phyloP scores from a whole-genome alignment of 2,329 filamentous ascomycete species.

The Fusarium annulatum region DNA sequence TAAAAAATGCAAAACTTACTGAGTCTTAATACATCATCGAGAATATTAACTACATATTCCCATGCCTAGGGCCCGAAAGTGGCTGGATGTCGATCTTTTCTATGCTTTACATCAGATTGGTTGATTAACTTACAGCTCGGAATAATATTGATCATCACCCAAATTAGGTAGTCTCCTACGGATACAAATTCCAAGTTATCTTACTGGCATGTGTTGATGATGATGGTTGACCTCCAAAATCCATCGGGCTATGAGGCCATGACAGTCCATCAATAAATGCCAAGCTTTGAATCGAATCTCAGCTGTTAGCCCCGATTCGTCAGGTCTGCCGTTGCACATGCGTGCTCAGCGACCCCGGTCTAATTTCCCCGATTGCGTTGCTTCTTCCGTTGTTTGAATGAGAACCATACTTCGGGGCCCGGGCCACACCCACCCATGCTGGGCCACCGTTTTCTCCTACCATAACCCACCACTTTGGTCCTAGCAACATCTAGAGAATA shows the following conservation, averaged over 20 bases:
- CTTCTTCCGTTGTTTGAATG: conserved; percentile 23
- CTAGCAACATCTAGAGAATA: conserved; percentile 8
- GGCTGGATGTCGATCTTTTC: conserved; percentile 19
- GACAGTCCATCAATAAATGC: conserved; percentile 2
- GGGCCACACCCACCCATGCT: conserved; percentile 3
- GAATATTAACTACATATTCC: conserved; percentile 1
- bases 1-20: not conserved
- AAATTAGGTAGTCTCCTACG: not conserved
- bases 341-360: conserved; percentile 14
- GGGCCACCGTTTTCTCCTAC: conserved; percentile 32
- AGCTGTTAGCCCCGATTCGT: conserved; percentile 34
- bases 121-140: not conserved
- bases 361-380: conserved; percentile 39
- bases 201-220: not conserved
- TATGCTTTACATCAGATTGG: not conserved
- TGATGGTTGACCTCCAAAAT: not conserved
- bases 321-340: conserved; percentile 14
- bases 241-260: not conserved
- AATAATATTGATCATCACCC: not conserved
- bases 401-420: conserved; percentile 8
- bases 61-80: not conserved
- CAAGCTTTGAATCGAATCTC: conserved; percentile 28
- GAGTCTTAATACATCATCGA: conserved; percentile 1
- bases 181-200: not conserved
- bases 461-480: conserved; percentile 6